These are phyloP conservation scores for Aspergillus sparsus DNA, from an alignment of 495 filamentous ascomycete genomes.

Conservation along the genomic window DNA sequence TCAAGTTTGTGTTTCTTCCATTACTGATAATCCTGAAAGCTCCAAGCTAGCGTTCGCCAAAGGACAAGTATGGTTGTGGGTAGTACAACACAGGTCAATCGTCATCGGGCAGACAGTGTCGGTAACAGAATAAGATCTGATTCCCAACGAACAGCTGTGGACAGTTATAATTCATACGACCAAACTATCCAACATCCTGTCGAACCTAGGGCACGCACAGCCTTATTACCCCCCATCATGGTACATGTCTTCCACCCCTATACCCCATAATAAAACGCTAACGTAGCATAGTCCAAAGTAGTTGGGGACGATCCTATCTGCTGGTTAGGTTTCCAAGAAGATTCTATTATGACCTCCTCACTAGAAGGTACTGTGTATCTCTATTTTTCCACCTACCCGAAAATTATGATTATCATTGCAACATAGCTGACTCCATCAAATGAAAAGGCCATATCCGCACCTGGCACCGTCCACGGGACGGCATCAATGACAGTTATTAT, in stretches of 20 bases:
- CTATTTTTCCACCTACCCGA: slow-evolving; percentile 9
- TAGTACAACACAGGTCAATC: slow-evolving; percentile 63
- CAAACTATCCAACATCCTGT: slow-evolving; percentile 69
- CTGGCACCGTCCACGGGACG: slow-evolving; percentile 77
- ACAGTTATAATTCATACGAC: slow-evolving; percentile 45
- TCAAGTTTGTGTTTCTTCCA: not conserved
- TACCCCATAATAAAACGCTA: slow-evolving; percentile 14
- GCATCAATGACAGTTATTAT: slow-evolving; percentile 36
- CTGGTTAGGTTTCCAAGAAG: slow-evolving; percentile 89
- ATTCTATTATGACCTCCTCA: slow-evolving; percentile 89
- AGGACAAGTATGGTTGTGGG: slow-evolving; percentile 41
- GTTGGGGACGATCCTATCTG: slow-evolving; percentile 83
- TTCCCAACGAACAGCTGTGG: slow-evolving; percentile 62
- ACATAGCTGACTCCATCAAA: slow-evolving; percentile 18
- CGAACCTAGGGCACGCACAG: slow-evolving; percentile 74
- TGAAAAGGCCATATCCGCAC: slow-evolving; percentile 78
- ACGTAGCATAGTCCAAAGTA: slow-evolving; percentile 64
- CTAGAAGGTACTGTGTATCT: slow-evolving; percentile 62
- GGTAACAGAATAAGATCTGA: slow-evolving; percentile 57
- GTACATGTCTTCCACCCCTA: slow-evolving; percentile 41
- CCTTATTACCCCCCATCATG: slow-evolving; percentile 92
- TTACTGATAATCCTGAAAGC: slow-evolving; percentile 42
- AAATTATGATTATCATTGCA: not conserved
- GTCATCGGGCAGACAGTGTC: slow-evolving; percentile 73
- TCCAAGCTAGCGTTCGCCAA: slow-evolving; percentile 43